Conservation (phyloP, 1,284 basidiomycete genomes). For the Polyporus tsugae region DNA sequence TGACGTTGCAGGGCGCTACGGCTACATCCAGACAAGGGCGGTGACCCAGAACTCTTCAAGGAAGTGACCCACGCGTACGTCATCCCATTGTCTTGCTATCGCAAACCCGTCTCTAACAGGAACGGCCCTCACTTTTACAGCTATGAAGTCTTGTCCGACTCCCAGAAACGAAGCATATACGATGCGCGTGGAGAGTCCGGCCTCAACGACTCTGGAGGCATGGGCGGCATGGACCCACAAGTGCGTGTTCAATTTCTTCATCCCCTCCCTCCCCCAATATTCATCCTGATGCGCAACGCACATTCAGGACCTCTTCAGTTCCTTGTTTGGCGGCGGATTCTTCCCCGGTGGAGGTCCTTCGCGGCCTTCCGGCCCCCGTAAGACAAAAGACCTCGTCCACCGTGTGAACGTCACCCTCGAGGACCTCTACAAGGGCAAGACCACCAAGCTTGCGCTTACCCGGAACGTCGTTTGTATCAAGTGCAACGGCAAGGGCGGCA, state of each 20-base stretch:
- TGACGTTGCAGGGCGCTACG: constrained; percentile 73
- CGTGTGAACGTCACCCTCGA: constrained; percentile 96
- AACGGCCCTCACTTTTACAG: constrained; percentile 46
- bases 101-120: not conserved
- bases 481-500: constrained; percentile 97
- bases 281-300: constrained; percentile 6
- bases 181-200: constrained; percentile 96
- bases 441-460: constrained; percentile 96
- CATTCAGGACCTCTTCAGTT: constrained; percentile 92
- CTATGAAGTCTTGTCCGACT: constrained; percentile 94
- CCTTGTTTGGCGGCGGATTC: constrained; percentile 86
- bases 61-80: constrained; percentile 95
- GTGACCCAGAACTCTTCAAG: constrained; percentile 97
- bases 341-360: constrained; percentile 59
- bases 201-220: constrained; percentile 85
- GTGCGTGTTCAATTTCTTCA: constrained; percentile 48
- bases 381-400: constrained; percentile 98
- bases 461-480: constrained; percentile 94
- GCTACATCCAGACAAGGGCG: constrained; percentile 96
- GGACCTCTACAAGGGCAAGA: constrained; percentile 99
- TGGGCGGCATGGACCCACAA: constrained; percentile 97
- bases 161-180: constrained; percentile 87
- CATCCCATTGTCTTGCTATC: constrained; percentile 20
- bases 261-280: constrained; percentile 17
- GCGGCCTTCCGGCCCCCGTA: constrained; percentile 85